A percentile compares a stretch with the other conserved stretches of the same genome.
Evolutionary conservation across 2,329 filamentous ascomycete genomes (phyloP).

Genomic region (Epichloe sylvatica): DNA sequence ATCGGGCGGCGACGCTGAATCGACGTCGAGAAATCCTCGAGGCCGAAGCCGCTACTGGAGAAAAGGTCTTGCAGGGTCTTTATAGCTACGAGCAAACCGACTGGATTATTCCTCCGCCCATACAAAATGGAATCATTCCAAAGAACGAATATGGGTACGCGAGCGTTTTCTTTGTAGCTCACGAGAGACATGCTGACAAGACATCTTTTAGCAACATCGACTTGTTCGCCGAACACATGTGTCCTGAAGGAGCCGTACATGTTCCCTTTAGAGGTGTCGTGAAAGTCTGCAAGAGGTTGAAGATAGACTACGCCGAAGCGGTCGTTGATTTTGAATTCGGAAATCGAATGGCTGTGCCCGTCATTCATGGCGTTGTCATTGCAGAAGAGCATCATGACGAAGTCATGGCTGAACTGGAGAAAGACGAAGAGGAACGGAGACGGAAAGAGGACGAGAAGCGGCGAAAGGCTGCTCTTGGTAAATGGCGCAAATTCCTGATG

Average conservation of each 20-base stretch:
- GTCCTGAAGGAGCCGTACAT: slow-evolving; percentile 70
- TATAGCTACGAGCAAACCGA: slow-evolving; percentile 79
- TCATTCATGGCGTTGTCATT: slow-evolving; percentile 81
- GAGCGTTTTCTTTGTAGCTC: background rate
- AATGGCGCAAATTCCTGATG: slow-evolving; percentile 80
- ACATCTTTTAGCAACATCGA: slow-evolving; percentile 58
- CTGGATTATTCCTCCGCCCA: slow-evolving; percentile 86
- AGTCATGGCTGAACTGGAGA: slow-evolving; percentile 65
- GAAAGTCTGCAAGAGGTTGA: slow-evolving; percentile 68
- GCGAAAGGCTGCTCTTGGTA: slow-evolving; percentile 54
- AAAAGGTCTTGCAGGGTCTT: slow-evolving; percentile 74
- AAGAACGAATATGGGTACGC: slow-evolving; percentile 72
- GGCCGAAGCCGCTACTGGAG: slow-evolving; percentile 61
- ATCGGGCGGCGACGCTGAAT: slow-evolving; percentile 78
- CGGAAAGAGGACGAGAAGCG: slow-evolving; percentile 76
- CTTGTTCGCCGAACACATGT: slow-evolving; percentile 87
- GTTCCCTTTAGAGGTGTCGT: slow-evolving; percentile 65
- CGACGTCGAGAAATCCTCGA: slow-evolving; percentile 83
- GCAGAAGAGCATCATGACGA: slow-evolving; percentile 63
- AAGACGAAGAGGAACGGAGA: slow-evolving; percentile 59
- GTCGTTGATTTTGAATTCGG: slow-evolving; percentile 96
- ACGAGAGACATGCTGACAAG: slow-evolving; percentile 9
- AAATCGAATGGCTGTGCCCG: slow-evolving; percentile 81
- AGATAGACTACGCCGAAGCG: slow-evolving; percentile 83
- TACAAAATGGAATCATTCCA: slow-evolving; percentile 71